Evolutionary conservation across 75 land plant genomes (phyloP).

Genomic region (Cupressus sempervirens): DNA sequence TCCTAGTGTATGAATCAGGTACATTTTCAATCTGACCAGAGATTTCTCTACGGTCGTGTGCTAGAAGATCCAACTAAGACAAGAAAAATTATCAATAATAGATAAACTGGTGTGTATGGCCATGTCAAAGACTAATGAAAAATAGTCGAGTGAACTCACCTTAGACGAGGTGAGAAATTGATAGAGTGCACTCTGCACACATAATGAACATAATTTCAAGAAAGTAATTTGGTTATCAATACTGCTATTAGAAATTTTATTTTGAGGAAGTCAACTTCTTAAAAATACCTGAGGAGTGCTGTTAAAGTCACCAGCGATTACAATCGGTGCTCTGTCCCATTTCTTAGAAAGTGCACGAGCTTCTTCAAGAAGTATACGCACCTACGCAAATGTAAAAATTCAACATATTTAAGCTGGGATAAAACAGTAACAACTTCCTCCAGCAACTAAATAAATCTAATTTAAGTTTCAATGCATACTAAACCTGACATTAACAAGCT

Average conservation of each 20-base stretch:
- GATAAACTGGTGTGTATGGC: neutral
- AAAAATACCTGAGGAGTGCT: slow-evolving; percentile 67
- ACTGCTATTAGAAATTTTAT: neutral
- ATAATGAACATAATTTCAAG: neutral
- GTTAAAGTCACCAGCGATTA: slow-evolving; percentile 82
- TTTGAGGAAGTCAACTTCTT: neutral
- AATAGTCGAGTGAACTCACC: slow-evolving; percentile 27
- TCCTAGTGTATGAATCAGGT: slow-evolving; percentile 15
- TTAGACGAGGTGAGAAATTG: slow-evolving; percentile 40
- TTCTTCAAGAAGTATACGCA: slow-evolving; percentile 58
- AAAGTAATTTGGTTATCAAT: neutral
- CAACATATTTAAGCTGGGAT: neutral
- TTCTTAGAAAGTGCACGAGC: slow-evolving; percentile 59
- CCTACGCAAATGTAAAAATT: slow-evolving; percentile 31
- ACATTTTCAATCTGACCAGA: slow-evolving; percentile 27
- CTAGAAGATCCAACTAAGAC: slow-evolving; percentile 31
- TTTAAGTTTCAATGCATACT: too few relatives aligned
- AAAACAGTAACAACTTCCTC: neutral
- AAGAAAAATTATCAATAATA: neutral
- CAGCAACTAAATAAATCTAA: too few relatives aligned
- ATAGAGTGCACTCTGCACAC: slow-evolving; percentile 66
- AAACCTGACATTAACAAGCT: neutral
- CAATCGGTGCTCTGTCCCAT: slow-evolving; percentile 68
- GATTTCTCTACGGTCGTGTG: slow-evolving; percentile 22
- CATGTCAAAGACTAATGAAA: neutral